phyloP scores from a whole-genome alignment of 2,329 filamentous ascomycete genomes.

The Pseudocercospora pini-densiflorae region DNA sequence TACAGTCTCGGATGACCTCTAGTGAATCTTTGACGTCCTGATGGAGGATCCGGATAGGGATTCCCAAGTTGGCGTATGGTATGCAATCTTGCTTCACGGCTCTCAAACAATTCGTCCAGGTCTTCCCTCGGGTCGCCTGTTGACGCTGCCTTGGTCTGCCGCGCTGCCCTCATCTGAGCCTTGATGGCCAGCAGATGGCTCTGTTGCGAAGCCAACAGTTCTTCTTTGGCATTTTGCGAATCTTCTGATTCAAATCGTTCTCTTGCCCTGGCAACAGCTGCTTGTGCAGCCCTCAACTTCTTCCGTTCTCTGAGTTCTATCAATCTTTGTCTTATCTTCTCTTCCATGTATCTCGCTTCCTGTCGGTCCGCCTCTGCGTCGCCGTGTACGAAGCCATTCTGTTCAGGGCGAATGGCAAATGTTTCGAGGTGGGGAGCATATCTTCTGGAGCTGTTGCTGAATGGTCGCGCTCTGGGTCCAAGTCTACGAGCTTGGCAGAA shows the following conservation, averaged over 20 bases:
- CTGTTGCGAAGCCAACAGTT: neutral
- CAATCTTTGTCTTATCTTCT: neutral
- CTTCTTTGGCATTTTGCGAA: slow-evolving; percentile 4
- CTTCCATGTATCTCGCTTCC: neutral
- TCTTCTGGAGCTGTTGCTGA: slow-evolving; percentile 22
- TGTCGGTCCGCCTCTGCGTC: neutral
- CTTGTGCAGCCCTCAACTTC: neutral
- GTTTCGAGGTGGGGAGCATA: slow-evolving; percentile 16
- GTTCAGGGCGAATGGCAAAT: slow-evolving; percentile 20
- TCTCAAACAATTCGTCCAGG: slow-evolving; percentile 32
- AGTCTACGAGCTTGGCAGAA: slow-evolving; percentile 30
- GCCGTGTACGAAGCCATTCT: slow-evolving; percentile 25
- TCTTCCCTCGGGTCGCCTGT: slow-evolving; percentile 20
- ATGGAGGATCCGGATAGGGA: slow-evolving; percentile 28
- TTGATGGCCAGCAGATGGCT: slow-evolving; percentile 5
- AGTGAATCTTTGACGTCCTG: slow-evolving; percentile 11
- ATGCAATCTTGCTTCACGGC: slow-evolving; percentile 28
- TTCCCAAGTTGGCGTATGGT: slow-evolving; percentile 34
- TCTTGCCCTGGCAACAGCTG: neutral
- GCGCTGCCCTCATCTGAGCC: neutral
- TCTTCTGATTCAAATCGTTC: neutral
- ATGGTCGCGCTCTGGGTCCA: slow-evolving; percentile 24
- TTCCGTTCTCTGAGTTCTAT: neutral
- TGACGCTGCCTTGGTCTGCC: neutral
- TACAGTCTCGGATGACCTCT: slow-evolving; percentile 16